Base-by-base conservation (phyloP, 257 asterid species). In the Linaria vulgaris region DNA sequence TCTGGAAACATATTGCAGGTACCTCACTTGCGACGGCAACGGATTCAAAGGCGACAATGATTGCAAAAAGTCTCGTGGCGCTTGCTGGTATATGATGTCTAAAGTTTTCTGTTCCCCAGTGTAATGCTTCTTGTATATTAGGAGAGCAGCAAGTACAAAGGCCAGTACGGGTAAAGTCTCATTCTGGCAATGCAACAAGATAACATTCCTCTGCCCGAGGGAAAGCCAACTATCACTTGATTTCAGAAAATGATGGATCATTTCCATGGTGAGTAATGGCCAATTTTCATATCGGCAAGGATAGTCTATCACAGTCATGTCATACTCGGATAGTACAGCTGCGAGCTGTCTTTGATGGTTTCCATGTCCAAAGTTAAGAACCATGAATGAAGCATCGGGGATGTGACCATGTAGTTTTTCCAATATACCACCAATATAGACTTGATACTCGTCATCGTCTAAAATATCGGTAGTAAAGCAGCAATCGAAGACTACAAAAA, bases 11-110 rank as follows among this genome's bases (percentile, higher is more conserved):
- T 85, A 85, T 21, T 82, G 86, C 37, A 85, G 61, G 68, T 83
- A 88, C 79, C 96, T 80, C 72, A 85, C 62, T 53, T 88, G 96
- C 30, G 96, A 88, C 69, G 91, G 88, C 43, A 83, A 48, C 8
- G 95, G 86, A 74, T 88, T 76, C 43, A 88, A 22, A 41, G 94
- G 80, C 12, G 69, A 67, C 71, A 69, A 14, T 57, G 59, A n/a
- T 31, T 79, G 68, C 68, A 88, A 48, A 72, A 74, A 50, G 61
- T 78, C 85, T 0, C n/a, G 81, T 56, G 94, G 79, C 12, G 84
- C 85, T 63, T 81, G 90, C 74, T 81, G 85, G 78, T 83, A 82
- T 15, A 88, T 76, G 86, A 85, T 83, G 30, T 80, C 85, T 58
- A 88, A 68, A 30, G 90, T 82, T 66, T 64, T 86, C 71, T 65